Percentiles rank a stretch among this genome's conserved stretches.
Evolutionary conservation across 257 asterid species (phyloP).

Genomic region (Sherardia arvensis): DNA sequence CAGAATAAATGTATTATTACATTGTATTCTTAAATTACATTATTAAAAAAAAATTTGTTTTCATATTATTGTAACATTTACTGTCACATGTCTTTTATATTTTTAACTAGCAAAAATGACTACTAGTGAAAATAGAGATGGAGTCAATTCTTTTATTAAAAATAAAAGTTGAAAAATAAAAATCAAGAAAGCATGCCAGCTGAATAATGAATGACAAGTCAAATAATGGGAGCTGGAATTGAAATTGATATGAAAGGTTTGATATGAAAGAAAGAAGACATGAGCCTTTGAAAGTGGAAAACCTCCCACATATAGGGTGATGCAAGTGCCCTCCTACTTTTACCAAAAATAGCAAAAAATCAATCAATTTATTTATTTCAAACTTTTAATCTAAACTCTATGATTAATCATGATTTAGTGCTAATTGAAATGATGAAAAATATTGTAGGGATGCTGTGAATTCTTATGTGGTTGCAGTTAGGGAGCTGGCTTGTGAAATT

Average conservation of each 20-base stretch:
- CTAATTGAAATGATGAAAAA: background rate
- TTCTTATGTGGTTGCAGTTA: constrained; percentile 47
- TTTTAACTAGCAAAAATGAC: too few relatives aligned
- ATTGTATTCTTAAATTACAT: too few relatives aligned
- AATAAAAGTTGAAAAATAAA: background rate
- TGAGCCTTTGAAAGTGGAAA: background rate
- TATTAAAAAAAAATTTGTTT: too few relatives aligned
- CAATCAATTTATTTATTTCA: background rate
- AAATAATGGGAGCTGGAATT: background rate
- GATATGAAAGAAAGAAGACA: background rate
- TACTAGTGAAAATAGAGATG: too few relatives aligned
- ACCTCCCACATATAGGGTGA: constrained; percentile 28
- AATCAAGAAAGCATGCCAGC: background rate
- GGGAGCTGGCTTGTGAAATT: constrained; percentile 52
- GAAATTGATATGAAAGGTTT: background rate
- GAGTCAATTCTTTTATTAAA: too few relatives aligned
- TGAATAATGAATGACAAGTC: constrained; percentile 24
- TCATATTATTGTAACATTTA: too few relatives aligned
- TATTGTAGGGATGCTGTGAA: constrained; percentile 22
- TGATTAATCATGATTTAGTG: too few relatives aligned
- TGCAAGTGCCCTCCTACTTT: background rate
- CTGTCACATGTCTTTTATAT: too few relatives aligned
- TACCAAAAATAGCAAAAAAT: background rate
- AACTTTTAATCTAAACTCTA: background rate
- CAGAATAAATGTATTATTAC: too few relatives aligned